Conservation (phyloP, 139 green algal species). For the Spirogloea muscicola region DNA sequence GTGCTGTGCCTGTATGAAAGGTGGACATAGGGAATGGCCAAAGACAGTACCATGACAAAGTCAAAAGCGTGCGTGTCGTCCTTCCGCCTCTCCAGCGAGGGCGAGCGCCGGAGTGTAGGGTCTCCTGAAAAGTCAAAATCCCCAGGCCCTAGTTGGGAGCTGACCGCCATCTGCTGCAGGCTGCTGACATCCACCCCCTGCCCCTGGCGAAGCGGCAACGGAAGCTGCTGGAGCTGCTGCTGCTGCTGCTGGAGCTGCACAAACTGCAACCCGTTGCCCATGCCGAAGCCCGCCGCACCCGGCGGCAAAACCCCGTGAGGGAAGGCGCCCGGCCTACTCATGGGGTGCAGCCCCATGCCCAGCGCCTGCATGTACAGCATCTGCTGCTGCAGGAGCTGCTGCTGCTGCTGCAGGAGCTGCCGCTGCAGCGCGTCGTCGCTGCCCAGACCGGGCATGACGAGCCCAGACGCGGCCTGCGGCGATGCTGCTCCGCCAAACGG, state of each 20-base stretch:
- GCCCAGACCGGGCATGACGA: too few relatives aligned
- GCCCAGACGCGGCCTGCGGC: background rate
- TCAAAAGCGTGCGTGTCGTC: constrained; percentile 23
- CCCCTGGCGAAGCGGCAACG: background rate
- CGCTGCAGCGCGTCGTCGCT: background rate
- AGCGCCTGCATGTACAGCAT: constrained; percentile 21
- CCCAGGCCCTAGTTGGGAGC: background rate
- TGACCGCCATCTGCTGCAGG: background rate
- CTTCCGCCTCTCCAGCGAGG: background rate
- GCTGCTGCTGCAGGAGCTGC: background rate
- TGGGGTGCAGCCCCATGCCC: constrained; percentile 17
- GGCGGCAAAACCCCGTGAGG: background rate
- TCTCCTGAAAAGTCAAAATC: constrained; percentile 21
- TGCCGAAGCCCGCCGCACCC: background rate
- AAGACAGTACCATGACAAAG: too few relatives aligned
- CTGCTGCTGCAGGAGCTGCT: constrained; percentile 11
- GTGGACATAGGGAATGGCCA: too few relatives aligned
- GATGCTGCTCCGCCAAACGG: background rate
- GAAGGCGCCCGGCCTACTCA: too few relatives aligned
- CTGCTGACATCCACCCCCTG: constrained; percentile 4
- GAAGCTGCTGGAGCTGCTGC: background rate
- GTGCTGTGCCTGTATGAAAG: too few relatives aligned
- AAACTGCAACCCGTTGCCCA: background rate
- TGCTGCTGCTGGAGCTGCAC: background rate
- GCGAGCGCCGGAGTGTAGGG: background rate